A percentile compares a stretch with the other conserved stretches of the same genome.
These are phyloP conservation scores for Aspergillus nidulans DNA, from an alignment of 495 filamentous ascomycete genomes.

Conservation along the genomic window DNA sequence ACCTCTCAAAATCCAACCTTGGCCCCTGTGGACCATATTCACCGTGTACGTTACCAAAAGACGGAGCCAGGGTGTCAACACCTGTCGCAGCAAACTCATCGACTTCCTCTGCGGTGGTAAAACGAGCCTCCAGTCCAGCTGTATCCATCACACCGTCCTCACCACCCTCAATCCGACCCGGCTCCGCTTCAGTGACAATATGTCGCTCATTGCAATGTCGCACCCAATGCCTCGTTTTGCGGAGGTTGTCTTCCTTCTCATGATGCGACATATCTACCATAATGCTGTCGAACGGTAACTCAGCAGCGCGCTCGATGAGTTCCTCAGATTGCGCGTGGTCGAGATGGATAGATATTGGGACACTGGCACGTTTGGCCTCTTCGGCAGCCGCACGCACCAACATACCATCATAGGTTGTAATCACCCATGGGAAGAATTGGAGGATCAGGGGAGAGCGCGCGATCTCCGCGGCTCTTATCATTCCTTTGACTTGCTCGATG, in stretches of 20 bases:
- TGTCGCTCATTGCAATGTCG: conserved; percentile 62
- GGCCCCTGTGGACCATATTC: conserved; percentile 65
- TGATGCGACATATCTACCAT: conserved; percentile 74
- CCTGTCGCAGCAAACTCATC: conserved; percentile 66
- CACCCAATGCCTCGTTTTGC: conserved; percentile 59
- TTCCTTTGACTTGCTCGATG: conserved; percentile 68
- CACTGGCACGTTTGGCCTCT: conserved; percentile 51
- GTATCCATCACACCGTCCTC: conserved; percentile 74
- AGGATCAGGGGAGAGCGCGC: conserved; percentile 66
- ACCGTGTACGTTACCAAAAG: conserved; percentile 76
- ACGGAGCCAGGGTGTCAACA: conserved; percentile 69
- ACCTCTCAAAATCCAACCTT: conserved; percentile 59
- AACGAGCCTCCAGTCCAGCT: conserved; percentile 57
- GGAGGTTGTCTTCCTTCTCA: conserved; percentile 68
- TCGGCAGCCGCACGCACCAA: conserved; percentile 54
- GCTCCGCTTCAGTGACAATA: conserved; percentile 69
- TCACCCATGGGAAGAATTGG: conserved; percentile 75
- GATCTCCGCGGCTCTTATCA: conserved; percentile 63
- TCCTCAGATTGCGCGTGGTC: conserved; percentile 64
- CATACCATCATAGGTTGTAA: conserved; percentile 55
- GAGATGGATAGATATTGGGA: conserved; percentile 64
- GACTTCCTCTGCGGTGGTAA: conserved; percentile 67
- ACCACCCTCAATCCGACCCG: conserved; percentile 70
- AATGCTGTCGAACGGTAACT: conserved; percentile 63
- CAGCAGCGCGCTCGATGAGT: conserved; percentile 55